phyloP scores from a whole-genome alignment of 805 yeast species.

The Metschnikowia chrysomelidarum region DNA sequence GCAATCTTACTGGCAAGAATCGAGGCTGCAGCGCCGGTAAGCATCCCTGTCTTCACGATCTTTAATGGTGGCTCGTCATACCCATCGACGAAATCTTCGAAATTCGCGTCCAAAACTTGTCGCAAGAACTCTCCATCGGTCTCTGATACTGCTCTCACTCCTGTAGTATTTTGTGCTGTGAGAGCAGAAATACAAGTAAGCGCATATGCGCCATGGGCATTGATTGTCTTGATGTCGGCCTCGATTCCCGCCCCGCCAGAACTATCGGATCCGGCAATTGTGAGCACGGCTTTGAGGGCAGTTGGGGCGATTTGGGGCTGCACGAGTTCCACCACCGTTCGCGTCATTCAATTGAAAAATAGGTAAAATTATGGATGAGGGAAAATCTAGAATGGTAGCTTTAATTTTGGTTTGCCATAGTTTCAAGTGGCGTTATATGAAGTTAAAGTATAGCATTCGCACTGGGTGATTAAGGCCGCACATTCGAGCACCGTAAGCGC shows the following conservation, averaged over 20 bases:
- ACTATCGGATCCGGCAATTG: conserved; percentile 73
- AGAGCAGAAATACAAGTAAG: conserved; percentile 74
- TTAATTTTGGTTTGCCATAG: no score
- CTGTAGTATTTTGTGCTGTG: conserved; percentile 71
- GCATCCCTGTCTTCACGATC: conserved; percentile 79
- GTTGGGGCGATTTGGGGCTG: conserved; percentile 1
- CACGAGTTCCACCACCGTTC: conserved; percentile 3
- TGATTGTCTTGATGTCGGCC: conserved; percentile 79
- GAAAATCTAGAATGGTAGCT: no score
- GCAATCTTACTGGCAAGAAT: conserved; percentile 40
- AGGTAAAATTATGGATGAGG: no score
- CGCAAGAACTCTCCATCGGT: conserved; percentile 45
- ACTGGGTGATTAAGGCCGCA: no score
- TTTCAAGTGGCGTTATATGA: no score
- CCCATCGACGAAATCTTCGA: conserved; percentile 52
- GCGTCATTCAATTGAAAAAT: no score
- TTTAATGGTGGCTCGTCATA: conserved; percentile 35
- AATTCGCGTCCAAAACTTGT: conserved; percentile 50
- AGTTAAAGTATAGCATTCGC: no score
- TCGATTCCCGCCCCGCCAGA: conserved; percentile 94
- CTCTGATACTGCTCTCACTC: conserved; percentile 43
- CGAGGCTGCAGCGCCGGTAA: conserved; percentile 53
- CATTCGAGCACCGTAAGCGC: no score
- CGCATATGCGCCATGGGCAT: conserved; percentile 74
- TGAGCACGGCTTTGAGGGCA: conserved; percentile 21